Base-by-base conservation (phyloP, 2,329 filamentous ascomycete species). In the Ophiocordyceps sinensis region DNA sequence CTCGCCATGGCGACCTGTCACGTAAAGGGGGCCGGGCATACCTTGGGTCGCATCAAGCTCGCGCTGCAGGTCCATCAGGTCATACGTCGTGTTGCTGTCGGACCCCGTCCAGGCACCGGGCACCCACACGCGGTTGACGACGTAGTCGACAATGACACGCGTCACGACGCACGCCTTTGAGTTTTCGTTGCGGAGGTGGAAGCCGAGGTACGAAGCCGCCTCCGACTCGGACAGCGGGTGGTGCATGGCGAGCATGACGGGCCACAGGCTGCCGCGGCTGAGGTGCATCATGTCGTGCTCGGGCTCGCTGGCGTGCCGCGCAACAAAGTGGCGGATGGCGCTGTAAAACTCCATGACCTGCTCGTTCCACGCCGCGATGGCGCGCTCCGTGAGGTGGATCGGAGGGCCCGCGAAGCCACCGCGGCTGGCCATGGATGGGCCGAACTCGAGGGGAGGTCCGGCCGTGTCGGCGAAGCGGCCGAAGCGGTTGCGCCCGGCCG, bases 151-250 rank as follows among this genome's bases (percentile, higher is more conserved):
- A 17, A 65, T 55, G 44, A 65, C 55, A 7, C 63, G 58, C 3
- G 63, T 64, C 14, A 66, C 59, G n/a, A 66, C 54, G 45, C 63
- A 66, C 3, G 58, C 57, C 49, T 65, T 65, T 38, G 60, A 56
- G 42, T 60, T 59, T 29, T 57, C 54, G 19, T 62, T 58, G 41
- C 57, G 57, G 19, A 66, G 53, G 40, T 66, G 63, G 41, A 55
- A 57, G 37, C 63, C 57, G 17, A 66, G 58, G 39, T 66, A 66
- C 4, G 63, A 62, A 4, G 58, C 47, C 2, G 63, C 61, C 46
- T 66, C 62, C 1, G 49, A 37, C 41, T 60, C 57, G 14, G 56
- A 59, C 19, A 66, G 53, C 7, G 61, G 61, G 29, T 56, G 52
- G 43, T 64, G 64, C 1, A 56, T 59, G 1, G 59, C 55, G 29